A percentile compares a stretch with the other conserved stretches of the same genome.
phyloP scores from a whole-genome alignment of 73 alveolate species.

The Tetrahymena malaccensis region DNA sequence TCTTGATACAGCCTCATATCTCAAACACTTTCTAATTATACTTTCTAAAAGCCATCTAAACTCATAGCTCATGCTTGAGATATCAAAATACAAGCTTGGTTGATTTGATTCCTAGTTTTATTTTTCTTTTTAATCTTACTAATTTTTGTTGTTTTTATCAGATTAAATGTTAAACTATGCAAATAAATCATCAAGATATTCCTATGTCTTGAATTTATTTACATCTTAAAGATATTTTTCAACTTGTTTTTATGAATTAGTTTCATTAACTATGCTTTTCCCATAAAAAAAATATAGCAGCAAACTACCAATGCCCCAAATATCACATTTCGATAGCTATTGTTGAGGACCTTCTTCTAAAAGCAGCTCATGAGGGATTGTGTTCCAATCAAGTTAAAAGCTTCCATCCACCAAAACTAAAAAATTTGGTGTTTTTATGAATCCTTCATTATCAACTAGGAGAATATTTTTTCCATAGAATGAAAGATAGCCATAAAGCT shows the following conservation, averaged over 20 bases:
- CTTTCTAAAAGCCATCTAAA: neutral
- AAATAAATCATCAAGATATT: neutral
- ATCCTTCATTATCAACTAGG: neutral
- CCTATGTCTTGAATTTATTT: neutral
- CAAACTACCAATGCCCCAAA: neutral
- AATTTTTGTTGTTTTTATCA: neutral
- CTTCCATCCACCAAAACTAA: neutral
- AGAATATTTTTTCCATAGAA: neutral
- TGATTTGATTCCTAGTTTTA: neutral
- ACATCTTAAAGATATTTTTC: neutral
- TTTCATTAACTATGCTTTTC: neutral
- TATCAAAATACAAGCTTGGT: neutral
- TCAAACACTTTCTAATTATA: neutral
- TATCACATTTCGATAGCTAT: neutral
- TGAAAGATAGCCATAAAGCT: neutral
- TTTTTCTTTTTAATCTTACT: neutral
- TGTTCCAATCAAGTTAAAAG: neutral
- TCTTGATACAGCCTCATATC: neutral
- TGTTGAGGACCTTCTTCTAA: neutral
- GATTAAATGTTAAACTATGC: neutral
- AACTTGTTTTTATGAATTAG: neutral
- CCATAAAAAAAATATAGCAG: neutral
- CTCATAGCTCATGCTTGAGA: neutral
- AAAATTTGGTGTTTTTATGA: neutral
- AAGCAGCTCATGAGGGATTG: neutral